Conservation (phyloP, 1,284 basidiomycete genomes). For the Anthracocystis setariae region DNA sequence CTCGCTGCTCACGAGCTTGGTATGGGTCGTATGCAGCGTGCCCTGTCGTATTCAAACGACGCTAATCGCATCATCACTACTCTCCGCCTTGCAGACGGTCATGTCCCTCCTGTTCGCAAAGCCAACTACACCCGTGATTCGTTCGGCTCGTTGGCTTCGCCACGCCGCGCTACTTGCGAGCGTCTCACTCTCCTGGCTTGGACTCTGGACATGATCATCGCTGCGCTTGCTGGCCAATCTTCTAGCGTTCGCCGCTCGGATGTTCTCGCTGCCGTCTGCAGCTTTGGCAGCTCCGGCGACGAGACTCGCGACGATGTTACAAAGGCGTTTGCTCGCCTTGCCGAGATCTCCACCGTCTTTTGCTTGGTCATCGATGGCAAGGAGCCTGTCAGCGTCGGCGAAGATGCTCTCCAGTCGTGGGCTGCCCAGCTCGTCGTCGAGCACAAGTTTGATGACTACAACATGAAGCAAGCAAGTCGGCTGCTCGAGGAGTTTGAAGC, state of each 20-base stretch:
- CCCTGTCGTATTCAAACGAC: slow-evolving; percentile 67
- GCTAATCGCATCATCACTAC: slow-evolving; percentile 36
- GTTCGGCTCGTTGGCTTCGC: slow-evolving; percentile 26
- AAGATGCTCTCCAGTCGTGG: slow-evolving; percentile 65
- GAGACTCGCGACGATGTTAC: slow-evolving; percentile 60
- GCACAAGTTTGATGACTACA: slow-evolving; percentile 69
- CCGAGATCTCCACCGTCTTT: slow-evolving; percentile 68
- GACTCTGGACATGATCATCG: slow-evolving; percentile 50
- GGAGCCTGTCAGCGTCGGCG: slow-evolving; percentile 25
- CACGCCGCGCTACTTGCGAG: slow-evolving; percentile 45
- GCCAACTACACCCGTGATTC: slow-evolving; percentile 33
- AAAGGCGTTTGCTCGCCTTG: slow-evolving; percentile 68
- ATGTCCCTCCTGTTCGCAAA: slow-evolving; percentile 31
- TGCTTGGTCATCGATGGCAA: slow-evolving; percentile 65
- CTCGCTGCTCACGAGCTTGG: slow-evolving; percentile 68
- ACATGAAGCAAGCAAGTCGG: slow-evolving; percentile 65
- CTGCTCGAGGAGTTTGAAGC: slow-evolving; percentile 61
- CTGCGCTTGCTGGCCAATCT: slow-evolving; percentile 34
- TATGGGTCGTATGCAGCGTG: slow-evolving; percentile 66
- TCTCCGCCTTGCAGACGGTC: slow-evolving; percentile 37
- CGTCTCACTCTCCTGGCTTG: slow-evolving; percentile 43
- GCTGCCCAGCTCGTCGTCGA: slow-evolving; percentile 68
- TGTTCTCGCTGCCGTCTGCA: slow-evolving; percentile 52
- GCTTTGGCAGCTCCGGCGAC: slow-evolving; percentile 50
- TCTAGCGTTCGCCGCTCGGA: slow-evolving; percentile 32